Percentiles rank a stretch among this genome's conserved stretches.
Conservation (phyloP, 352 stramenopile genomes). For the Globisporangium iwayamae region DNA sequence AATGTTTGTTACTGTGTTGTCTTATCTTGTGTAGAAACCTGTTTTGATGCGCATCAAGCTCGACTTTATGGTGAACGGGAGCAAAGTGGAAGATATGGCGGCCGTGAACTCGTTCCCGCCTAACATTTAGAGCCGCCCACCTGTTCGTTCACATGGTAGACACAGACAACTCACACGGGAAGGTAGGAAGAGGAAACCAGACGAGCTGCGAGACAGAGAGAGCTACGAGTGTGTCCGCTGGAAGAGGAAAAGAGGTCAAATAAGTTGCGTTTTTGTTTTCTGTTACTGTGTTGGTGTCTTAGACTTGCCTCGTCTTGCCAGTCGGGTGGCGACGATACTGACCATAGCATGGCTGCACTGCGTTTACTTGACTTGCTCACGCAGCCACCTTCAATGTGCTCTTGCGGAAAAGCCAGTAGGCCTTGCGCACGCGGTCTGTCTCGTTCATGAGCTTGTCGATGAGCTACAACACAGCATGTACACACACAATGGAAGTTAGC, state of each 20-base stretch:
- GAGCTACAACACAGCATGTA: constrained; percentile 28
- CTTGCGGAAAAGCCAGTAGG: constrained; percentile 76
- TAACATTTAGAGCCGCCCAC: constrained; percentile 41
- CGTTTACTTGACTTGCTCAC: constrained; percentile 5
- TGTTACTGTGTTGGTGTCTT: background rate
- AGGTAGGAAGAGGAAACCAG: background rate
- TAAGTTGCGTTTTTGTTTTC: constrained; percentile 15
- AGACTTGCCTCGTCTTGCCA: background rate
- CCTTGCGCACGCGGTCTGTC: constrained; percentile 62
- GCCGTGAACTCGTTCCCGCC: constrained; percentile 74
- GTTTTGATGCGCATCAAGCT: constrained; percentile 85
- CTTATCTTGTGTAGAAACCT: constrained; percentile 58
- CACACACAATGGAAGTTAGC: too few species aligned
- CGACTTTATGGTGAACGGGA: constrained; percentile 81
- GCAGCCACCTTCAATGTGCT: constrained; percentile 31
- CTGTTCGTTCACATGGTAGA: background rate
- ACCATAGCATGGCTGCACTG: background rate
- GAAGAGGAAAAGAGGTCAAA: constrained; percentile 3
- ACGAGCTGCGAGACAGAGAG: constrained; percentile 1
- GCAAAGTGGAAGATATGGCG: constrained; percentile 83
- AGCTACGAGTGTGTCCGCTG: background rate
- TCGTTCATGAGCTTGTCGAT: constrained; percentile 68
- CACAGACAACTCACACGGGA: too few species aligned
- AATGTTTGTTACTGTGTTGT: background rate
- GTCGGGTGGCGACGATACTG: background rate